Conservation (phyloP, 768 basidiomycete genomes). For the Phaeolepiota aurea region DNA sequence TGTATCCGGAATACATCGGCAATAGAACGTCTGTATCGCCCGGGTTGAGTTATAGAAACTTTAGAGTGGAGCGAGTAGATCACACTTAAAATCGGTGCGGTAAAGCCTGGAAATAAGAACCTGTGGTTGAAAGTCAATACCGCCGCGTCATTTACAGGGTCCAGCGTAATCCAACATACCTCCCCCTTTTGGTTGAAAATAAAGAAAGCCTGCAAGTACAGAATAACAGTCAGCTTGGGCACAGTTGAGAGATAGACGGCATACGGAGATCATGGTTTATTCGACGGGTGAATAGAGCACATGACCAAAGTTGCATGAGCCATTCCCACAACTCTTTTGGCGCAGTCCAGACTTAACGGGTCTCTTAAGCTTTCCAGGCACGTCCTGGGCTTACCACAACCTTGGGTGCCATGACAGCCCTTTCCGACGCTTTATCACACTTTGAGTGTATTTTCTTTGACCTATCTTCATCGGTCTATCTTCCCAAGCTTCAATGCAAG, state of each 20-base stretch:
- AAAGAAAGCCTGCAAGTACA: constrained; percentile 75
- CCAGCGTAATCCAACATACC: too few species aligned
- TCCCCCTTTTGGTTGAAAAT: constrained; percentile 99
- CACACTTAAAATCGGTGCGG: constrained; percentile 94
- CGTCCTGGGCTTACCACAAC: too few species aligned
- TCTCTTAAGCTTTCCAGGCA: too few species aligned
- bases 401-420: too few species aligned
- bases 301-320: too few species aligned
- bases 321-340: too few species aligned
- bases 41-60: neutral
- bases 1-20: constrained; percentile 98
- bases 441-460: too few species aligned
- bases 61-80: constrained; percentile 7
- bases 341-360: too few species aligned
- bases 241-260: constrained; percentile 1
- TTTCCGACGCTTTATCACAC: too few species aligned
- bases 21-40: constrained; percentile 73
- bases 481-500: too few species aligned
- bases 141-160: constrained; percentile 2
- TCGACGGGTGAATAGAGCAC: too few species aligned
- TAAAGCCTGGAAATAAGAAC: constrained; percentile 95
- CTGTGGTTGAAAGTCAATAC: constrained; percentile 26
- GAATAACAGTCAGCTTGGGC: neutral
- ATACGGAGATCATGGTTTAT: constrained; percentile 1
- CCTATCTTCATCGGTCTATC: too few species aligned